Percentiles rank a stretch among this genome's conserved stretches.
phyloP scores from a whole-genome alignment of 768 basidiomycete species.

The Cubamyces sp. region DNA sequence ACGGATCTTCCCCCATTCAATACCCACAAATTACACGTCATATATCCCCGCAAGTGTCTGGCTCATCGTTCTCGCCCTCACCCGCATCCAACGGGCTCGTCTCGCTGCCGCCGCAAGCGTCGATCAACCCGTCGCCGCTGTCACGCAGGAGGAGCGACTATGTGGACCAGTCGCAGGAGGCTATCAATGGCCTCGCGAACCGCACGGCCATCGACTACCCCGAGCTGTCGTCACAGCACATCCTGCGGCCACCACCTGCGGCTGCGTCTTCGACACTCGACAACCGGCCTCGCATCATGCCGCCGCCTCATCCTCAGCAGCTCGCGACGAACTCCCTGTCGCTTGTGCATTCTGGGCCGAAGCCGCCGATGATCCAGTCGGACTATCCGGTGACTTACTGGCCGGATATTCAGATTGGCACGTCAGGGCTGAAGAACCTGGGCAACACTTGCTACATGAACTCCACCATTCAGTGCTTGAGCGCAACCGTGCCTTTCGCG shows the following conservation, averaged over 20 bases:
- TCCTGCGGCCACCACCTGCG: slow-evolving; percentile 79
- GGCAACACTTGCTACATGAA: slow-evolving; percentile 99
- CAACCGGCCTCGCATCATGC: slow-evolving; percentile 57
- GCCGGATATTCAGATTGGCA: slow-evolving; percentile 78
- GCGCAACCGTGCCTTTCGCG: slow-evolving; percentile 91
- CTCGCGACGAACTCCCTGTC: slow-evolving; percentile 38
- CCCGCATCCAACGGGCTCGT: slow-evolving; percentile 43
- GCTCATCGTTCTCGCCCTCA: slow-evolving; percentile 47
- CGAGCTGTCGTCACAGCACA: slow-evolving; percentile 59
- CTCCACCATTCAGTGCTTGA: slow-evolving; percentile 94
- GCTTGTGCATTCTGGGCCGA: slow-evolving; percentile 44
- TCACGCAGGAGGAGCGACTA: slow-evolving; percentile 77
- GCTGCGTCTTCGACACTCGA: slow-evolving; percentile 73
- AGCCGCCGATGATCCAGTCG: slow-evolving; percentile 68
- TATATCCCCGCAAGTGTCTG: slow-evolving; percentile 42
- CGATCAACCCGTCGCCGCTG: slow-evolving; percentile 78
- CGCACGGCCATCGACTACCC: slow-evolving; percentile 81
- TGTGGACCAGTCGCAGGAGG: slow-evolving; percentile 76
- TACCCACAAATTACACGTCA: slow-evolving; percentile 54
- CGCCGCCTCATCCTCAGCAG: slow-evolving; percentile 25
- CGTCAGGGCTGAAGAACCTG: slow-evolving; percentile 89
- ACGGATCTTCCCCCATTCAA: slow-evolving; percentile 50
- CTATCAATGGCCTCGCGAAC: slow-evolving; percentile 49
- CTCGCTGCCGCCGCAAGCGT: slow-evolving; percentile 81
- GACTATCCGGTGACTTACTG: slow-evolving; percentile 86